Base-by-base conservation (phyloP, 148 eudicot species). In the Rhododendron vialii region DNA sequence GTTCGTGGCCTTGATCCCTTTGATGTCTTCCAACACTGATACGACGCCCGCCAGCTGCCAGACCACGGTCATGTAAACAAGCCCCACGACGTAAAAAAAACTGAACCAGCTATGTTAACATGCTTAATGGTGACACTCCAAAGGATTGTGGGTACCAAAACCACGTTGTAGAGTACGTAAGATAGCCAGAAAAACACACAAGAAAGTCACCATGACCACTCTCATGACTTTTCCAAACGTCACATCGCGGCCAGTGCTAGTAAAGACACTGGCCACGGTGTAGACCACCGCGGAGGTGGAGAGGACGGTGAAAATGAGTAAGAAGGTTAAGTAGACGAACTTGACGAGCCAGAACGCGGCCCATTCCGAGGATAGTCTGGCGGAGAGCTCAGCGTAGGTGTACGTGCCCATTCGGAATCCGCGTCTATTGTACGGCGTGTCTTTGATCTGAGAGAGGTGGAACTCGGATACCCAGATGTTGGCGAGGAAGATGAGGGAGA, bases 271-370 rank as follows among this genome's bases (percentile, higher is more conserved):
- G 35, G 91, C 89, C 3, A 87, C 75, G 67, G 89, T 85, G 82
- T 87, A 87, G 35, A 89, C 89, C 12, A 89, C 85, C 0, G 88
- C 88, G 10, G 88, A 85, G 53, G 89, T 87, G 13, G 91, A 89
- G 53, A 87, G 84, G 65, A 89, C 86, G 33, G 86, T 69, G 38
- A 89, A 43, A 9, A 89, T 36, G 38, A 87, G 38, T 80, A 80
- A 30, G 38, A 82, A 71, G 8, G 36, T 38, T 35, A 85, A 79
- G 81, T 85, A 89, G 24, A 15, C 35, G 2, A 87, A 9, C 45
- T 82, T 85, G 85, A 89, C 83, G 38, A 80, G 18, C 69, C 80
- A 43, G 12, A 79, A 76, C 2, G 6, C 2, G 33, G 78, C 43
- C 84, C 69, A 74, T 17, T 89, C 86, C 0, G 91, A 83, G 8